Base-by-base conservation (phyloP, 2,329 filamentous ascomycete genomes). In the Byssochlamys sp. region DNA sequence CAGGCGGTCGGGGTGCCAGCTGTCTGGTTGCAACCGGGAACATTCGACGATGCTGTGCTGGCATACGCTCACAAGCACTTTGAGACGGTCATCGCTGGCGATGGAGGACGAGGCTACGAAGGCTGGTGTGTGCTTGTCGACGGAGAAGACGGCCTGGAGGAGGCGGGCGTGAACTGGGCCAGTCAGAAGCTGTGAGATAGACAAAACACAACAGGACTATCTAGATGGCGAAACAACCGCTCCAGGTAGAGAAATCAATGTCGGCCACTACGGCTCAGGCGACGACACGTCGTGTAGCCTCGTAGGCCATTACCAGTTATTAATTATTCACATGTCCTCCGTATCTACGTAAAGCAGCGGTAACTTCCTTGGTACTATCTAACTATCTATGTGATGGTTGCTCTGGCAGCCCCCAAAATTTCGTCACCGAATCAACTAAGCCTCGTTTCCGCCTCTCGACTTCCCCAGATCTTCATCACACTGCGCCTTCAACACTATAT, bases 21-120 rank as follows among this genome's bases (percentile, higher is more conserved):
- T 27, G 85, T 96, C 4, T 96, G 90, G 88, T 76, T 97, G 63
- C 94, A 97, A 75, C 94, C 94, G 0, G 94, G 92, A 0, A 91
- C 85, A 14, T 97, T 88, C 69, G 85, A 96, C 69, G 83, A 88
- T 55, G 83, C 84, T 58, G 87, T 90, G 25, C 69, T 96, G 61
- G 76, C 81, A 48, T 91, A 83, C 71, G 90, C 89, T 2, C 77
- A 80, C 59, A 77, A 76, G 52, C 81, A 87, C 62, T 96, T 94
- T 66, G 77, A 84, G 63, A 84, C 85, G 39, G 87, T 78, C 52
- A 80, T 90, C 35, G 86, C 83, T 79, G 60, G 85, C 80, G 78
- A 86, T 39, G 84, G 85, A 28, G 85, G 86, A 27, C 68, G 74
- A 28, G 88, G 88, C 6, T 73, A 77, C 54, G 88, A 91, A 67